Conservation (phyloP, 108 stramenopile genomes). For the Pelagomonas calceolata region DNA sequence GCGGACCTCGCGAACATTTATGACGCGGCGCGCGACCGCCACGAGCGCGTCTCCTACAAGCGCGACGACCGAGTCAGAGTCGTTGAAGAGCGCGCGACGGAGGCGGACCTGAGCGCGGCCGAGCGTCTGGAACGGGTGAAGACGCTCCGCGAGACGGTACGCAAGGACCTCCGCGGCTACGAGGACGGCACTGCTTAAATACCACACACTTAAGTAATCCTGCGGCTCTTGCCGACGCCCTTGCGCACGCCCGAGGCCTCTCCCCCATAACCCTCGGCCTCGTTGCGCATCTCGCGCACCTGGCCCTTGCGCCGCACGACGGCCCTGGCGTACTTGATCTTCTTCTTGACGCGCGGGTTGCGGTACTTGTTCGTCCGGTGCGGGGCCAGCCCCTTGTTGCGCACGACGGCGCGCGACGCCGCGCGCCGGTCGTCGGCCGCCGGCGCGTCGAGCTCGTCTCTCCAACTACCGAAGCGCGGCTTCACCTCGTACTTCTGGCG, state of each 20-base stretch:
- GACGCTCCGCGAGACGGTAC: too few relatives aligned
- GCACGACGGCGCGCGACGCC: conserved; percentile 63
- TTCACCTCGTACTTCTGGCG: conserved; percentile 14
- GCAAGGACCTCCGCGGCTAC: too few relatives aligned
- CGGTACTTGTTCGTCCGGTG: conserved; percentile 89
- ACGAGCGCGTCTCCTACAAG: too few relatives aligned
- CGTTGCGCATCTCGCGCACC: conserved; percentile 71
- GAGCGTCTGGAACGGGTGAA: too few relatives aligned
- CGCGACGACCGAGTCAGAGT: too few relatives aligned
- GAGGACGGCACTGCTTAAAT: background rate
- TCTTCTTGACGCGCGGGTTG: conserved; percentile 94
- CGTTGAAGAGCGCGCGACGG: too few relatives aligned
- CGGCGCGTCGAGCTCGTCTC: conserved; percentile 22
- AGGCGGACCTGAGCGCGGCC: too few relatives aligned
- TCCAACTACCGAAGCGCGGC: conserved; percentile 24
- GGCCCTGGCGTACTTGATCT: conserved; percentile 85
- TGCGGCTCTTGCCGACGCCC: conserved; percentile 64
- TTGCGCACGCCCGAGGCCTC: conserved; percentile 82
- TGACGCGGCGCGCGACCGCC: too few relatives aligned
- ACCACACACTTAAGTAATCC: conserved; percentile 26
- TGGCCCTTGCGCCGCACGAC: conserved; percentile 83
- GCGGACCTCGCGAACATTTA: too few relatives aligned
- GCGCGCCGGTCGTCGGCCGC: conserved; percentile 47
- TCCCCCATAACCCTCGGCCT: conserved; percentile 70
- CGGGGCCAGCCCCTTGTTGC: conserved; percentile 89